A percentile compares a stretch with the other conserved stretches of the same genome.
Conservation (phyloP, 768 basidiomycete species). For the Galerina marginata region DNA sequence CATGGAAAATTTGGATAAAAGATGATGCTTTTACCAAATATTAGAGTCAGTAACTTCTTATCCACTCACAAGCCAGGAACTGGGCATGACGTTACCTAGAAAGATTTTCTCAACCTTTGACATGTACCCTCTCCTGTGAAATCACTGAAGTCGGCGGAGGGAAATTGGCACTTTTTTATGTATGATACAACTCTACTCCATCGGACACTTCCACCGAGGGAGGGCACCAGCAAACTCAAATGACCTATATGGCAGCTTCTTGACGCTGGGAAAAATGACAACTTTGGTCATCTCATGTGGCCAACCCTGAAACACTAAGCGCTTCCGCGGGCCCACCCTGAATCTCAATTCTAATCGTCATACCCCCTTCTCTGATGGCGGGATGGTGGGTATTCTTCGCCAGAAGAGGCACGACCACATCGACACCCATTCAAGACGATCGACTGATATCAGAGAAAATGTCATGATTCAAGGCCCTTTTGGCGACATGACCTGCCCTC, state of each 20-base stretch:
- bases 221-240: conserved; percentile 1
- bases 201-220: neutral
- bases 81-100: neutral
- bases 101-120: conserved; percentile 3
- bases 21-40: too few species aligned
- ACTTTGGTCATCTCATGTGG: conserved; percentile 13
- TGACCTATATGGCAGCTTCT: neutral
- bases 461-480: too few species aligned
- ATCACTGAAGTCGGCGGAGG: neutral
- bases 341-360: conserved; percentile 3
- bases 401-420: neutral
- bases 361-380: conserved; percentile 1
- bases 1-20: too few species aligned
- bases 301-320: conserved; percentile 13
- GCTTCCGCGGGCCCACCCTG: conserved; percentile 6
- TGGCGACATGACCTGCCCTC: too few species aligned
- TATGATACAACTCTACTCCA: neutral
- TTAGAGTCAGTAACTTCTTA: too few species aligned
- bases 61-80: neutral
- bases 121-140: neutral
- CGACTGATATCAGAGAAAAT: too few species aligned
- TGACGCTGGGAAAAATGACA: neutral
- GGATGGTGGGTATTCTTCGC: neutral
- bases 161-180: neutral
- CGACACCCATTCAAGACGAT: neutral